Evolutionary conservation across 1,139 yeast species (phyloP).

Genomic region (Yamadazyma diospyri): DNA sequence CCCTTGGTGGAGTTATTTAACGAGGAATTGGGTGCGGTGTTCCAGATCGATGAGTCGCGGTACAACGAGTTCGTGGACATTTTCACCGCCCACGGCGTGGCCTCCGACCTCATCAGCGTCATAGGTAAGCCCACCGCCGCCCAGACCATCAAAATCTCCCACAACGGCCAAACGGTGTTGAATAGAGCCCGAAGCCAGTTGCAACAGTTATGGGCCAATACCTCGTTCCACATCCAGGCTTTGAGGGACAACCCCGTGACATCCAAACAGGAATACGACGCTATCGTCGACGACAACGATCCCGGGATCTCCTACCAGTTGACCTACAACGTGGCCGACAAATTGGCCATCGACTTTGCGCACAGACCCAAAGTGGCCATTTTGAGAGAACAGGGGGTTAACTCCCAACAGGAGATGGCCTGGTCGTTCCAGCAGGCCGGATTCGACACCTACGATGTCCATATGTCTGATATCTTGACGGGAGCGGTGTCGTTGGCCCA

Average conservation of each 20-base stretch:
- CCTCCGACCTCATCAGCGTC: slow-evolving; percentile 48
- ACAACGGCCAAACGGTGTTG: slow-evolving; percentile 46
- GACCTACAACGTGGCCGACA: slow-evolving; percentile 54
- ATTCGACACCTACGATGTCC: slow-evolving; percentile 88
- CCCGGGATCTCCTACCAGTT: slow-evolving; percentile 88
- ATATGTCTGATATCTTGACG: slow-evolving; percentile 86
- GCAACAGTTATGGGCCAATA: slow-evolving; percentile 83
- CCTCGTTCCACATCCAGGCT: slow-evolving; percentile 87
- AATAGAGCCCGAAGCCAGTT: slow-evolving; percentile 61
- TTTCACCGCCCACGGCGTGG: slow-evolving; percentile 56
- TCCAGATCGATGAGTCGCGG: slow-evolving; percentile 68
- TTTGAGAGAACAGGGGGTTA: slow-evolving; percentile 97
- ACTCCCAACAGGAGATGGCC: slow-evolving; percentile 98
- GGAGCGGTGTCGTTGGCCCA: slow-evolving; percentile 72
- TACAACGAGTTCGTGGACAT: slow-evolving; percentile 52
- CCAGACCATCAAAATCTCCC: slow-evolving; percentile 50
- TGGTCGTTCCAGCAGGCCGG: slow-evolving; percentile 96
- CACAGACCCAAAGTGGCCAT: slow-evolving; percentile 87
- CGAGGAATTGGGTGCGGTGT: slow-evolving; percentile 95
- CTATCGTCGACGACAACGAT: slow-evolving; percentile 74
- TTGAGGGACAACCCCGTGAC: slow-evolving; percentile 92
- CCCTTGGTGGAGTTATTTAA: slow-evolving; percentile 66
- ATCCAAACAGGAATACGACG: slow-evolving; percentile 79
- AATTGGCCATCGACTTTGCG: slow-evolving; percentile 25
- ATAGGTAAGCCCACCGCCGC: slow-evolving; percentile 61